Base-by-base conservation (phyloP, 331 rosid species). In the Cydonia oblonga region DNA sequence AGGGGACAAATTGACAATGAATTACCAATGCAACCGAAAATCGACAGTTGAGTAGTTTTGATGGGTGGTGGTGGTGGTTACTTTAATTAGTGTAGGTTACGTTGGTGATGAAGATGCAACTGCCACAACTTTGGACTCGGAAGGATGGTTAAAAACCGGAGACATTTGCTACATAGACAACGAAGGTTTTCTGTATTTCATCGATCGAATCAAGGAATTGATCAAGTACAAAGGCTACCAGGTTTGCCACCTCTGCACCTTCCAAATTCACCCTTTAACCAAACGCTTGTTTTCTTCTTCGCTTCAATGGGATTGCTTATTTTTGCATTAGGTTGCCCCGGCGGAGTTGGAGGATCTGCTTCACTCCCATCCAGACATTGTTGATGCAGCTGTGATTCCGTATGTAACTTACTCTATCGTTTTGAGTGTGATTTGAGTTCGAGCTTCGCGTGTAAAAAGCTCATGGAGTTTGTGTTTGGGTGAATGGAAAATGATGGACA, bases 301-400 rank as follows among this genome's bases (percentile, higher is more conserved):
- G 44, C 28, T 58, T 59, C 2, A 26, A 10, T 24, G 51, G 28
- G 66, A 59, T 5, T 58, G 42, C 42, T 3, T 72, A 29, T 62
- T 3, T 40, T 46, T 49, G 60, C 24, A 46, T 14, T 29, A 90
- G 96, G 93, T 90, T 67, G 87, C 93, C 46, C 93, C 96, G 0
- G 93, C 87, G 16, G 96, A 90, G 73, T 70, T 88, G 54, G 93
- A 90, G 78, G 82, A 86, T 8, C 58, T 90, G 78, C 90, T 90
- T 20, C 86, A 70, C 5, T 83, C 91, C 64, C 91, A 84, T 69
- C 89, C 86, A 20, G 76, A 84, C 64, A 86, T 84, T 33, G 44
- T n/a, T 7, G 91, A 87, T n/a, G 93, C 87, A 23, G 91, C 93
- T 57, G 96, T 86, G 68, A 66, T 83, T 53, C 93, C 96, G 96